A percentile compares a stretch with the other conserved stretches of the same genome.
Conservation (phyloP, 1,284 basidiomycete species). For the Melanopsichium pennsylvanicum region DNA sequence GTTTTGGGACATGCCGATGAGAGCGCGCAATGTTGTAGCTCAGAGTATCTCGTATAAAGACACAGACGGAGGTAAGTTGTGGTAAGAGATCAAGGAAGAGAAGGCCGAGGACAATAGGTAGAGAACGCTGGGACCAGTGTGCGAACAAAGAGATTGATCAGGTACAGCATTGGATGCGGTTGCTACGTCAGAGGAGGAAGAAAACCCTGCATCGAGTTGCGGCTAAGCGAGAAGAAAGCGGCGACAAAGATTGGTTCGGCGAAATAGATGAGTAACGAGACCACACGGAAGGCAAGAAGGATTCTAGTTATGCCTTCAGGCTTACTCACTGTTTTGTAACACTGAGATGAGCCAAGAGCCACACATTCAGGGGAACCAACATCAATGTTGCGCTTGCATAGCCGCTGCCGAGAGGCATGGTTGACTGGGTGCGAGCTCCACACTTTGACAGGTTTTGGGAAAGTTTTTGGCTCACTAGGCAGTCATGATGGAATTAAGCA, state of each 20-base stretch:
- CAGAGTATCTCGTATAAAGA: background rate
- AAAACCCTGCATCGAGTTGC: background rate
- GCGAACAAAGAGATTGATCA: background rate
- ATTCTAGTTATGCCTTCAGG: background rate
- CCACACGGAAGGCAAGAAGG: too few species aligned
- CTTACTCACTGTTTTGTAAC: constrained; percentile 8
- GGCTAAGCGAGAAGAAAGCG: constrained; percentile 4
- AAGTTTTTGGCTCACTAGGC: too few species aligned
- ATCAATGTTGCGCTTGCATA: too few species aligned
- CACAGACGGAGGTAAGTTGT: background rate
- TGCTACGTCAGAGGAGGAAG: constrained; percentile 10
- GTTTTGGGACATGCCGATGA: constrained; percentile 16
- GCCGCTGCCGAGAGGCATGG: too few species aligned
- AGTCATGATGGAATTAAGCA: too few species aligned
- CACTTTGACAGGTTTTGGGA: too few species aligned
- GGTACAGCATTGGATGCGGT: background rate
- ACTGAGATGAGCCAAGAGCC: too few species aligned
- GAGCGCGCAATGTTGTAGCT: background rate
- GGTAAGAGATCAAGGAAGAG: too few species aligned
- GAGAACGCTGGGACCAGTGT: background rate
- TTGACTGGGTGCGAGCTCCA: too few species aligned
- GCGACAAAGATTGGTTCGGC: background rate
- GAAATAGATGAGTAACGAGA: constrained; percentile 11
- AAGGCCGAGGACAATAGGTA: too few species aligned
- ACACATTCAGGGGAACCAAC: too few species aligned